A percentile compares a stretch with the other conserved stretches of the same genome.
Evolutionary conservation across 306 rosid genomes (phyloP).

Genomic region (Sindora glabra): DNA sequence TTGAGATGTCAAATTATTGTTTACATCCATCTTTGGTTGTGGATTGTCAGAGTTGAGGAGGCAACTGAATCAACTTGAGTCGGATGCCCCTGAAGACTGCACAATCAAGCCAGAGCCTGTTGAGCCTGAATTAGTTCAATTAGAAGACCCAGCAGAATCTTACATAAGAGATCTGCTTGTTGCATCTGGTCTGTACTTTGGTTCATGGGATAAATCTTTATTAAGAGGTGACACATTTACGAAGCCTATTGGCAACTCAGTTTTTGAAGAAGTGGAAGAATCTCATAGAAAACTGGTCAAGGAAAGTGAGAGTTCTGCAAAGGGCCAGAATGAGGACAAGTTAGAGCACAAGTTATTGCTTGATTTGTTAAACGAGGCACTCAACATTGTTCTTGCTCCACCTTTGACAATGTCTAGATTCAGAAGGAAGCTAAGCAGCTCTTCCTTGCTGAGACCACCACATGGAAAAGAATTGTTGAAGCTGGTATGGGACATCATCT

Average conservation of each 20-base stretch:
- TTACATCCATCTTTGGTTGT: constrained; percentile 9
- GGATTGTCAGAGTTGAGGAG: constrained; percentile 64
- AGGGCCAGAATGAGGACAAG: constrained; percentile 14
- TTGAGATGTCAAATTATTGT: constrained; percentile 9
- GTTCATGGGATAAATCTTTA: constrained; percentile 58
- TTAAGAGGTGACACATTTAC: constrained; percentile 49
- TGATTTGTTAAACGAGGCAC: constrained; percentile 48
- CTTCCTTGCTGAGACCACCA: constrained; percentile 17
- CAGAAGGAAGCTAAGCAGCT: constrained; percentile 18
- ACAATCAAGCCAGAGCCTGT: constrained; percentile 25
- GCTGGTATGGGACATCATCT: constrained; percentile 28
- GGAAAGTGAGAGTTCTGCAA: constrained; percentile 9
- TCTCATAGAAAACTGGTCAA: constrained; percentile 23
- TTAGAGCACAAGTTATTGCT: constrained; percentile 30
- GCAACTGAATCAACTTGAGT: constrained; percentile 80
- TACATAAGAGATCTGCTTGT: constrained; percentile 78
- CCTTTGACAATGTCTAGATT: constrained; percentile 16
- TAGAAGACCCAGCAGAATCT: constrained; percentile 72
- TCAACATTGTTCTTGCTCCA: constrained; percentile 32
- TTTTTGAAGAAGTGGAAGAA: constrained; percentile 52
- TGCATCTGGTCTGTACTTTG: constrained; percentile 82
- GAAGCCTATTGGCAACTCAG: constrained; percentile 36
- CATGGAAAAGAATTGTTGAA: constrained; percentile 31
- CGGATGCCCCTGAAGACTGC: constrained; percentile 37
- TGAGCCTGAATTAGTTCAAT: constrained; percentile 41